Conservation (phyloP, 345 rosid genomes). For the Aquilaria yunnanensis region DNA sequence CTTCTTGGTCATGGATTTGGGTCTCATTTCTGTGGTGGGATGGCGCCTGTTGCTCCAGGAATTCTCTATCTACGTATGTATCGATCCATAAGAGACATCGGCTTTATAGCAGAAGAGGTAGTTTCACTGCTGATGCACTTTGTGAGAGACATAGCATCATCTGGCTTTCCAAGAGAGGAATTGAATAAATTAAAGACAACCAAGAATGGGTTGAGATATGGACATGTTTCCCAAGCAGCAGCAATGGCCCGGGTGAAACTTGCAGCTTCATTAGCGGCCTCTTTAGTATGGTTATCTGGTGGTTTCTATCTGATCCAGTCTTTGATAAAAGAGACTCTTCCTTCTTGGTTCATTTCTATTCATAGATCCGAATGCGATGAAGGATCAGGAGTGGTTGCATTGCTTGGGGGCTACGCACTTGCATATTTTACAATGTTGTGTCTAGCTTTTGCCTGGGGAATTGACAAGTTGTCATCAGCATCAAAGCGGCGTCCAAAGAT, state of each 20-base stretch:
- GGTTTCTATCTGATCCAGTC: slow-evolving; percentile 67
- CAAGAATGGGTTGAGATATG: slow-evolving; percentile 59
- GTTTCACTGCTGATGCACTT: slow-evolving; percentile 75
- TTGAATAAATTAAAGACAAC: slow-evolving; percentile 50
- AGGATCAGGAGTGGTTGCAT: slow-evolving; percentile 56
- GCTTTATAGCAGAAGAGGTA: slow-evolving; percentile 68
- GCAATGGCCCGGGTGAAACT: slow-evolving; percentile 78
- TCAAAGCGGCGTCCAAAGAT: slow-evolving; percentile 68
- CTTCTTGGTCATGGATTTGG: slow-evolving; percentile 98
- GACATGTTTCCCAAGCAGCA: slow-evolving; percentile 64
- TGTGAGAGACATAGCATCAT: slow-evolving; percentile 63
- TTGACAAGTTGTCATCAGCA: slow-evolving; percentile 61
- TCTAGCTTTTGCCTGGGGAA: slow-evolving; percentile 91
- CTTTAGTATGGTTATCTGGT: slow-evolving; percentile 84
- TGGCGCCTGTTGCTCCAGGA: slow-evolving; percentile 94
- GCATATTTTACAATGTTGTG: slow-evolving; percentile 75
- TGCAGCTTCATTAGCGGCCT: slow-evolving; percentile 89
- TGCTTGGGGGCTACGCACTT: slow-evolving; percentile 78
- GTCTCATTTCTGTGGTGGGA: slow-evolving; percentile 78
- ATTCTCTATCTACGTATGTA: slow-evolving; percentile 74
- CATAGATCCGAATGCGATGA: slow-evolving; percentile 48
- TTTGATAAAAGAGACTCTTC: slow-evolving; percentile 75
- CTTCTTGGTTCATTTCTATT: slow-evolving; percentile 84
- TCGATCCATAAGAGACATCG: slow-evolving; percentile 66
- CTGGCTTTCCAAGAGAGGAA: slow-evolving; percentile 43